Conservation (phyloP, 805 yeast species). For the Lipomyces yamanashiensis region DNA sequence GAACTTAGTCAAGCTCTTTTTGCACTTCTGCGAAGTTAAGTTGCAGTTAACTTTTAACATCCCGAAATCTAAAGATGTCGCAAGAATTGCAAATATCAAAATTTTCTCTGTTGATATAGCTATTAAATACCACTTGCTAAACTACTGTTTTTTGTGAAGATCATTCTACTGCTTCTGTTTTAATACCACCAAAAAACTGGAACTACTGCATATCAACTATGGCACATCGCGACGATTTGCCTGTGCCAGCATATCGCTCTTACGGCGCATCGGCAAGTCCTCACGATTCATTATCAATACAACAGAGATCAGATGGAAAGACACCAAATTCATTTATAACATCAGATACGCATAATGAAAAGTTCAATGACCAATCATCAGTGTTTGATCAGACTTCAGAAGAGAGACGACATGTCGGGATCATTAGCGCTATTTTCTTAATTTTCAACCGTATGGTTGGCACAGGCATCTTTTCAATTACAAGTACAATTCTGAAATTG, state of each 20-base stretch:
- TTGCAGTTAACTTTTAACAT: neutral
- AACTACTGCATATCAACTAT: no score
- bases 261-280: no score
- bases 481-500: neutral
- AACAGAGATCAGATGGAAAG: neutral
- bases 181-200: no score
- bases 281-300: no score
- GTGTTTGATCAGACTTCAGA: neutral
- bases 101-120: neutral
- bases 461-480: neutral
- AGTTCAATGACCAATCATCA: neutral
- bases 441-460: slow-evolving; percentile 2
- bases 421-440: neutral
- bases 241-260: no score
- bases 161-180: no score
- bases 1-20: neutral
- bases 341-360: neutral
- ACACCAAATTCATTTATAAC: neutral
- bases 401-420: neutral
- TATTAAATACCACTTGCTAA: no score
- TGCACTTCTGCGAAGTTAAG: neutral
- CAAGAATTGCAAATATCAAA: neutral
- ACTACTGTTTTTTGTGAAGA: no score
- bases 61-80: neutral
- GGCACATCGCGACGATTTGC: no score